phyloP scores from a whole-genome alignment of 2,329 filamentous ascomycete species.

The Xylaria multiplex region DNA sequence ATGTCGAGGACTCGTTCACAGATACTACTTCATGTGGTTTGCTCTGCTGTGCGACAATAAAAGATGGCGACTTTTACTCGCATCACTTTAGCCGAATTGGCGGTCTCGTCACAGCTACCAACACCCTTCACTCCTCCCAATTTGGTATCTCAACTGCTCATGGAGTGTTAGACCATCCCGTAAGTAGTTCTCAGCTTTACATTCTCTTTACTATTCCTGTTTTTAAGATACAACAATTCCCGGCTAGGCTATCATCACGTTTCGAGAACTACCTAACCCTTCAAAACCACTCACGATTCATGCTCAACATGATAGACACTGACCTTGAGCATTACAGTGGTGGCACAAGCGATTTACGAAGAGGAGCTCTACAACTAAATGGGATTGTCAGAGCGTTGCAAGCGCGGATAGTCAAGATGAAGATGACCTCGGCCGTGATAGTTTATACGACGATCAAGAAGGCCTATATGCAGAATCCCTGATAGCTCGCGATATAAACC shows the following conservation, averaged over 20 bases:
- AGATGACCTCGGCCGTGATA: constrained; percentile 14
- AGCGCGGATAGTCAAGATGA: constrained; percentile 7
- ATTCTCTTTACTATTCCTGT: background rate
- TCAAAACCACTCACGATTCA: background rate
- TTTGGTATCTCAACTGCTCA: constrained; percentile 33
- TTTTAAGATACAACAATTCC: background rate
- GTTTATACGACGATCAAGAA: constrained; percentile 8
- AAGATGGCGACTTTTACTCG: constrained; percentile 25
- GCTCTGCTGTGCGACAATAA: constrained; percentile 26
- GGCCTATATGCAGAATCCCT: background rate
- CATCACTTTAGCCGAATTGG: constrained; percentile 32
- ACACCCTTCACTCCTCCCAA: constrained; percentile 28
- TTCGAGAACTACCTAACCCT: background rate
- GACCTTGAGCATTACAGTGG: constrained; percentile 13
- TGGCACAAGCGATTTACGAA: constrained; percentile 23
- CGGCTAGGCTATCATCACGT: background rate
- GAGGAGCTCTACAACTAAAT: background rate
- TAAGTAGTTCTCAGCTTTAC: constrained; percentile 2
- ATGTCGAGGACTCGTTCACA: constrained; percentile 17
- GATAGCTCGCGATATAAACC: background rate
- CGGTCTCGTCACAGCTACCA: constrained; percentile 21
- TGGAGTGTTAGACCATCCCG: constrained; percentile 29
- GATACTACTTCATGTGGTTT: constrained; percentile 21
- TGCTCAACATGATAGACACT: background rate
- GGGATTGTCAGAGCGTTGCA: constrained; percentile 15